phyloP scores from a whole-genome alignment of 148 eudicot species.

The Fagopyrum tataricum region DNA sequence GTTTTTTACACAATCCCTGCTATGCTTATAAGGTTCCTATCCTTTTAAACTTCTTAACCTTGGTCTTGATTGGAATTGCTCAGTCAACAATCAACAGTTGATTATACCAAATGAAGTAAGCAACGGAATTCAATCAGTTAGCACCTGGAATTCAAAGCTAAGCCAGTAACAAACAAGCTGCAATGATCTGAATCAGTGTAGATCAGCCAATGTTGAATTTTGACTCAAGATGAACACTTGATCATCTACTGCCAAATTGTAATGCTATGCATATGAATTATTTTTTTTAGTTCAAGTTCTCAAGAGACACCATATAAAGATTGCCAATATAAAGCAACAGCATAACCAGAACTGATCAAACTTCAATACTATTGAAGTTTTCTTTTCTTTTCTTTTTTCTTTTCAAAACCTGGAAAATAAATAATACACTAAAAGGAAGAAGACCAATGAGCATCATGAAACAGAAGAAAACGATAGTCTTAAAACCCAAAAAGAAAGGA shows the following conservation, averaged over 20 bases:
- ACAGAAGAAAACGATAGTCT: background rate
- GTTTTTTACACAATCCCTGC: no score
- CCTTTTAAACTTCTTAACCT: no score
- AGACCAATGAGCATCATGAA: background rate
- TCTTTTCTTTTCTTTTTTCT: no score
- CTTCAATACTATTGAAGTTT: background rate
- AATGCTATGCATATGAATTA: background rate
- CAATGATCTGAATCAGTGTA: background rate
- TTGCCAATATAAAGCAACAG: background rate
- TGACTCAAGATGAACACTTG: background rate
- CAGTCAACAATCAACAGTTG: no score
- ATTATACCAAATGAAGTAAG: no score
- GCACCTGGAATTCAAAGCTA: no score
- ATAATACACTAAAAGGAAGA: background rate
- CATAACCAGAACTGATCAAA: background rate
- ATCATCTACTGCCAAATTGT: background rate
- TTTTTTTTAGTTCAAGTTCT: background rate
- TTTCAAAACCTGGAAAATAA: no score
- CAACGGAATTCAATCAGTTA: no score
- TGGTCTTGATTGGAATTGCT: no score
- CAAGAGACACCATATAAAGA: background rate
- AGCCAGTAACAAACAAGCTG: no score
- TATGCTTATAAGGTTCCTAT: no score
- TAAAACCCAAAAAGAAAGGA: conserved; percentile 12
- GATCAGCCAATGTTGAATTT: background rate